phyloP scores from a whole-genome alignment of 2,329 filamentous ascomycete genomes.

The Penicillium sp. region DNA sequence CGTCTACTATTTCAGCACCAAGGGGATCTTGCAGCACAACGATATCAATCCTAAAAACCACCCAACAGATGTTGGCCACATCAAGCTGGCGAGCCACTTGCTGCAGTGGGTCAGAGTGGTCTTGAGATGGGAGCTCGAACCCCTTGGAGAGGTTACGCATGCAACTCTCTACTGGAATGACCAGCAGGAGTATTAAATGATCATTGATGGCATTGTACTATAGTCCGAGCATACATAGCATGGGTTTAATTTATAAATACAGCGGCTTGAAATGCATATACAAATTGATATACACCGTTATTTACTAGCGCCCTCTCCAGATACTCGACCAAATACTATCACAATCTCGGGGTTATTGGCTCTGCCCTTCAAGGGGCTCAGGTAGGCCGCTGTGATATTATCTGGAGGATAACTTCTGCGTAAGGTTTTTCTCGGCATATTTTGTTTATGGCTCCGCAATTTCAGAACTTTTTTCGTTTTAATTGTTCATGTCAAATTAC shows the following conservation, averaged over 20 bases:
- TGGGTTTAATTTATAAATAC: neutral
- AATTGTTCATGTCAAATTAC: no score
- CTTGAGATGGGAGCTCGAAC: conserved; percentile 61
- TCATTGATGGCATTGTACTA: neutral
- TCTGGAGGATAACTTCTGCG: no score
- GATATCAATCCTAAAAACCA: conserved; percentile 64
- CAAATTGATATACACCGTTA: no score
- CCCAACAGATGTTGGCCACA: conserved; percentile 64
- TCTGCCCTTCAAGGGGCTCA: no score
- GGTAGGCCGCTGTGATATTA: no score
- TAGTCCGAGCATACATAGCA: neutral
- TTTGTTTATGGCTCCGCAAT: no score
- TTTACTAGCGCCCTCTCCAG: no score
- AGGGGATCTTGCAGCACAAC: conserved; percentile 65
- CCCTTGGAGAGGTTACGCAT: conserved; percentile 58
- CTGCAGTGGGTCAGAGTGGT: conserved; percentile 61
- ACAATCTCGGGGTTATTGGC: no score
- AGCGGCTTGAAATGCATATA: neutral
- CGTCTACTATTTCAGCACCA: conserved; percentile 66
- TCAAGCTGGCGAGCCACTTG: conserved; percentile 65
- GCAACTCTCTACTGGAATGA: conserved; percentile 61
- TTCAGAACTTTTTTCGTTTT: no score
- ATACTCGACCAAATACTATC: neutral
- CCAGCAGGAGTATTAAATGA: conserved; percentile 47
- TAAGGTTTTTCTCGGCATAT: no score